Evolutionary conservation across 2,329 filamentous ascomycete genomes (phyloP), one percentile per base, ranked within the genome.

Genomic region (Fusarium sp.): DNA sequence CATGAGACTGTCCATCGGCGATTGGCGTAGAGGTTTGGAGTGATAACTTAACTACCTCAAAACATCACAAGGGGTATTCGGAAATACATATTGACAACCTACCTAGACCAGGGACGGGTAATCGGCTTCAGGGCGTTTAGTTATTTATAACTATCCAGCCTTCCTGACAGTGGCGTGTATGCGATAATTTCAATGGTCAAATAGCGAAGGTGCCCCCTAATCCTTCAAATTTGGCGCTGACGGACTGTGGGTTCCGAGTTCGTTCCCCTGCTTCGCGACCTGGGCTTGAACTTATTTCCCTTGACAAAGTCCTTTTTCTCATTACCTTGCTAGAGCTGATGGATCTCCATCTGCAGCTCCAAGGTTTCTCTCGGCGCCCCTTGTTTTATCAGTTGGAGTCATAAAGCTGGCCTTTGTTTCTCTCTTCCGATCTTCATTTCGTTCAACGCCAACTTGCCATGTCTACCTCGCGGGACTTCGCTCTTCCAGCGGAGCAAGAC

Each of bases 1-100:
- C 11, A 65, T 65, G 62, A 63, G 39, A 52, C 49, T 60, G 43
- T 37, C 46, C 17, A 56, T 66, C 36, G 25, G 33, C 62, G 57
- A 65, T 65, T 65, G 62, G 62, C 36, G 56, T 62, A 25, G 41
- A 35, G 27, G 36, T 36, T 46, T 32, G 32, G n/a, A n/a, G n/a
- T n/a, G n/a, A n/a, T n/a, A 31, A 31, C 57, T 25, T 33, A 47
- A 44, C 15, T 19, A 27, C 14, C 21, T n/a, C 10, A 31, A 35
- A 49, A 61, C 53, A 47, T 49, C 47, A 57, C 44, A 21, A 47
- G 33, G 23, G 38, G 46, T 23, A 31, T 33, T 10, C 11, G 11
- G 7, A 29, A 10, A 29, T 10, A 10, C 4, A 10, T n/a, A 33
- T 33, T 13, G 31, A 14, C 14, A 33, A 33, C 13, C 10, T 9